Base-by-base conservation (phyloP, 2,329 filamentous ascomycete genomes). In the Byssothecium circinans region DNA sequence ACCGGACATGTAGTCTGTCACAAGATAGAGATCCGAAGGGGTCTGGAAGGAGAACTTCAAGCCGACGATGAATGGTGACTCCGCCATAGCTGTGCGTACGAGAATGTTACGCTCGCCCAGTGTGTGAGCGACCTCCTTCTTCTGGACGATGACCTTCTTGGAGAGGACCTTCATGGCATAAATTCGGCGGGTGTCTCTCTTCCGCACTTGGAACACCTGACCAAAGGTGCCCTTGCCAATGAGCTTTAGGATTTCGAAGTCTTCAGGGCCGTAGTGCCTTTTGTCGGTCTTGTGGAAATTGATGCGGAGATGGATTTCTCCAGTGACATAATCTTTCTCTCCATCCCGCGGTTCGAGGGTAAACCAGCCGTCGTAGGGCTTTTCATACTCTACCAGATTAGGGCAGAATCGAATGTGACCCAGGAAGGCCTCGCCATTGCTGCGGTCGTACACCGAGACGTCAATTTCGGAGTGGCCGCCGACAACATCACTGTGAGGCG, bases 141-240 rank as follows among this genome's bases (percentile, higher is more conserved):
- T 99, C 75, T 99, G 94, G 20, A 99, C 94, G 64, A 99, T 99
- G 43, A 99, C 94, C 79, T 99, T 99, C 80, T 99, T 99, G 41
- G 94, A 96, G 25, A 99, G 78, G 1, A 99, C 92, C 74, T 99
- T 99, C 94, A 99, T 99, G 53, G 94, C 94, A 66, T 99, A 99
- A 52, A 99, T 96, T 36, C 94, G 86, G 62, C 86, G 85, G 0
- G 92, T 96, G 69, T 99, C 94, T 78, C 89, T 94, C 81, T 99
- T 99, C 61, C 90, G 87, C 6, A 99, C 94, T 70, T 99, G 94
- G 69, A 97, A 99, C 2, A 99, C 94, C 71, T 99, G 94, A 1
- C 94, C 94, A 68, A 99, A 99, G 0, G 94, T 99, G 45, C 94
- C 94, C 74, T 97, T 97, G 53, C 94, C 94, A 57, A 99, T 97